Evolutionary conservation across 148 eudicot species (phyloP), one percentile per base, ranked within the genome.

Genomic region (Camellia sinensis): DNA sequence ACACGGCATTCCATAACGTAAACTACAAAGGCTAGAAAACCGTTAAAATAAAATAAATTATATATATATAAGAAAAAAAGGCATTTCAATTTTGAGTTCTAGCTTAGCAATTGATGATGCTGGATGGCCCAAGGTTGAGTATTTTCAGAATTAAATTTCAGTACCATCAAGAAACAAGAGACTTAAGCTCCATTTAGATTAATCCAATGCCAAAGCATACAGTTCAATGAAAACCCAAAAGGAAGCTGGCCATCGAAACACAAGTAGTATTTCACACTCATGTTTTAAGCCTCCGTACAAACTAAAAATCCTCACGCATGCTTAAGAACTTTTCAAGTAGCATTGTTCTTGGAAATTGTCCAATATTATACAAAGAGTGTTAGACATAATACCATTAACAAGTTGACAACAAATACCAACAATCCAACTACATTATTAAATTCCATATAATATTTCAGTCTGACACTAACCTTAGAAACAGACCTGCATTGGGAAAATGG

Each of bases 81-180:
- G 7, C 52, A 48, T 48, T 41, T 70, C 57, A 48, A 73, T 52
- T 57, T 62, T 52, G 76, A 73, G 61, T 11, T 73, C 10, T 71
- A 71, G n/a, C 67, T 61, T 43, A 54, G 37, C 53, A 76, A 76
- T 18, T 22, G 15, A 77, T 77, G 56, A 50, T 48, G 43, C 22
- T 48, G 5, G 11, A 22, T 2, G n/a, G 64, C 44, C 41, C 13
- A 76, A 19, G n/a, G 50, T 63, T 37, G 65, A 74, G 12, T 40
- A 74, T 57, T 14, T 57, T 74, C 48, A 73, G 48, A 73, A 73
- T 29, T 45, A 70, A 70, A 52, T 73, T 53, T 73, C 46, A 73
- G 63, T 5, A n/a, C 29, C 62, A 19, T 72, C 60, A 56, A 29
- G 46, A 56, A 46, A 54, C 60, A 22, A 53, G 22, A 60, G 37